These are phyloP conservation scores for Leccinum ochraceum DNA, from an alignment of 768 basidiomycete genomes.

Conservation along the genomic window DNA sequence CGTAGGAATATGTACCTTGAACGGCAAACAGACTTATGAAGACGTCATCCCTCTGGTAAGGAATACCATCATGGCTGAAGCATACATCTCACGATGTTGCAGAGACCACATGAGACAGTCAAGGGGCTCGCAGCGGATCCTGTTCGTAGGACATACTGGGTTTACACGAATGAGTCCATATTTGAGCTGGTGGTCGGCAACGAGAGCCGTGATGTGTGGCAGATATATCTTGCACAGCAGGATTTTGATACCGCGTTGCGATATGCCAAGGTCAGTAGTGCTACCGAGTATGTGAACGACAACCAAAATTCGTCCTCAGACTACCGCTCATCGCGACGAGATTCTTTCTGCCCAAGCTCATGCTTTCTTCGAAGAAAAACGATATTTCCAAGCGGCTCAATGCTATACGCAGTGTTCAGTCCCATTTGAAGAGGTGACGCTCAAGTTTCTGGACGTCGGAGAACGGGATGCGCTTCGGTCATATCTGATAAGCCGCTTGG, in stretches of 20 bases:
- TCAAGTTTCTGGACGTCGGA: slow-evolving; percentile 86
- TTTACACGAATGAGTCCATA: slow-evolving; percentile 85
- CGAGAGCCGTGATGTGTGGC: slow-evolving; percentile 95
- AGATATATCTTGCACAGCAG: slow-evolving; percentile 77
- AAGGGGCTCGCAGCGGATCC: slow-evolving; percentile 81
- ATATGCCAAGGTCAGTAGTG: slow-evolving; percentile 70
- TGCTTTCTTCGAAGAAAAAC: slow-evolving; percentile 71
- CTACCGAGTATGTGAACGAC: background rate
- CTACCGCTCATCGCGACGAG: slow-evolving; percentile 81
- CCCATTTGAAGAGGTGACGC: slow-evolving; percentile 87
- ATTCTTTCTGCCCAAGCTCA: slow-evolving; percentile 84
- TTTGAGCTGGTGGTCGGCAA: slow-evolving; percentile 85
- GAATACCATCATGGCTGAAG: background rate
- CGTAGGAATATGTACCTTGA: slow-evolving; percentile 73
- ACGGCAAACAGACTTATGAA: slow-evolving; percentile 82
- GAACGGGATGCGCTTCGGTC: slow-evolving; percentile 90
- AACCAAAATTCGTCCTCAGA: slow-evolving; percentile 45
- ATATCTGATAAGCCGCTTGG: slow-evolving; percentile 85
- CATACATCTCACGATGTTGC: slow-evolving; percentile 11
- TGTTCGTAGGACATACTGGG: slow-evolving; percentile 90
- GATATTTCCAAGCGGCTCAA: slow-evolving; percentile 88
- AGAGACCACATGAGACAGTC: slow-evolving; percentile 78
- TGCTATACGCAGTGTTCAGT: slow-evolving; percentile 88
- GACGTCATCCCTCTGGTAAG: slow-evolving; percentile 79
- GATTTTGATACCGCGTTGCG: slow-evolving; percentile 77